Percentiles rank a stretch among this genome's conserved stretches.
phyloP scores from a whole-genome alignment of 140 eudicot genomes.

The Oenanthe javanica region DNA sequence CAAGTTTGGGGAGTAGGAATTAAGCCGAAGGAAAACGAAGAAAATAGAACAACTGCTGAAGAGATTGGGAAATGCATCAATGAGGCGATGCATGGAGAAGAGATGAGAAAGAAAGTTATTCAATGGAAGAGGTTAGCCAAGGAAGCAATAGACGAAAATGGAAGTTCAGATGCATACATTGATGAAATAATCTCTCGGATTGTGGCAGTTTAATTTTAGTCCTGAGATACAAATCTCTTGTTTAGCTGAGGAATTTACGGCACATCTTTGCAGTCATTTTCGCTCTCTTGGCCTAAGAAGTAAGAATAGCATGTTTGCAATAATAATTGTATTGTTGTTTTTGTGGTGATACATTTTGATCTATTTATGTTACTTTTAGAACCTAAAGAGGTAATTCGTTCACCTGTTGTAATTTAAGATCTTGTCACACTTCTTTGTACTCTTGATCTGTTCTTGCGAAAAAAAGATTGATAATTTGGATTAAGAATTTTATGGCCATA shows the following conservation, averaged over 20 bases:
- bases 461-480: too few species aligned
- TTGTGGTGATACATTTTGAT: neutral
- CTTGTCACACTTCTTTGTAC: neutral
- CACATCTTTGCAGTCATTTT: neutral
- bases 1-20: slow-evolving; percentile 37
- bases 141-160: slow-evolving; percentile 35
- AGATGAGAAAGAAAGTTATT: slow-evolving; percentile 19
- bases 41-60: slow-evolving; percentile 10
- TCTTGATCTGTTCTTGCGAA: neutral
- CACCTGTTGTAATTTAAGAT: neutral
- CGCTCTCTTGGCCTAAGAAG: neutral
- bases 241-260: neutral
- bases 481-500: too few species aligned
- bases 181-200: slow-evolving; percentile 24
- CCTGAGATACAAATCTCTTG: neutral
- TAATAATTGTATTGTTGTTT: neutral
- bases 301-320: neutral
- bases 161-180: slow-evolving; percentile 30
- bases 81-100: slow-evolving; percentile 25
- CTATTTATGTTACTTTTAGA: neutral
- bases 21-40: slow-evolving; percentile 13
- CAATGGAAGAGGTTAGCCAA: slow-evolving; percentile 32
- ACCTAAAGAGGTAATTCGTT: neutral
- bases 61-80: slow-evolving; percentile 31
- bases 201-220: neutral